phyloP scores from a whole-genome alignment of 495 filamentous ascomycete genomes.

The Penicillium pancosmium region DNA sequence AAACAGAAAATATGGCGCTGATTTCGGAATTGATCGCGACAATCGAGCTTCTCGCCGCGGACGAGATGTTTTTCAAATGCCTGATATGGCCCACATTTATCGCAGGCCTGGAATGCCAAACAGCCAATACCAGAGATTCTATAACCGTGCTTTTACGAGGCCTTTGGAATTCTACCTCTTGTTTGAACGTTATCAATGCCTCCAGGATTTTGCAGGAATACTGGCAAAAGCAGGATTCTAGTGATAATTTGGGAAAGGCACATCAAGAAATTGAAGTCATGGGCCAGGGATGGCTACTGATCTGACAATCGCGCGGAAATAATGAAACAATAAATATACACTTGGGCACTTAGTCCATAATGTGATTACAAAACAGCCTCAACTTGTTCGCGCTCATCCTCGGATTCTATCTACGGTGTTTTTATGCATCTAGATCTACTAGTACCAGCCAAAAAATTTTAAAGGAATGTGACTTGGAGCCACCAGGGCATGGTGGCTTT shows the following conservation, averaged over 20 bases:
- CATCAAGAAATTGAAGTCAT: background rate
- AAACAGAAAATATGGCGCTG: background rate
- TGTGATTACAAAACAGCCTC: background rate
- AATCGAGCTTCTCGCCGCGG: conserved; percentile 31
- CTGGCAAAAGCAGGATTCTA: background rate
- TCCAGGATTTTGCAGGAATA: conserved; percentile 5
- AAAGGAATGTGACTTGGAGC: too few relatives aligned
- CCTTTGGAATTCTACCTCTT: conserved; percentile 30
- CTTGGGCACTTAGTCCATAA: background rate
- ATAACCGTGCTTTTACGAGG: background rate
- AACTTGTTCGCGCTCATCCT: background rate
- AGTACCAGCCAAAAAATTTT: too few relatives aligned
- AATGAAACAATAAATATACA: background rate
- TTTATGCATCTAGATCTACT: too few relatives aligned
- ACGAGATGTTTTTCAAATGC: conserved; percentile 52
- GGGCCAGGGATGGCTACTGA: conserved; percentile 1
- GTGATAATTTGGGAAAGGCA: background rate
- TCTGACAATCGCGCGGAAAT: background rate
- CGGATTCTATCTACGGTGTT: background rate
- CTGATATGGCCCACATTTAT: conserved; percentile 57
- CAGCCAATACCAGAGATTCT: conserved; percentile 6
- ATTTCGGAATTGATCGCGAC: background rate
- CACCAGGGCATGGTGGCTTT: too few relatives aligned
- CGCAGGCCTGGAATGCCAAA: conserved; percentile 43
- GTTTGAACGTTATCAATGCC: conserved; percentile 31